Evolutionary conservation across 768 basidiomycete genomes (phyloP), one percentile per base, ranked within the genome.

Genomic region (Suillus decipiens): DNA sequence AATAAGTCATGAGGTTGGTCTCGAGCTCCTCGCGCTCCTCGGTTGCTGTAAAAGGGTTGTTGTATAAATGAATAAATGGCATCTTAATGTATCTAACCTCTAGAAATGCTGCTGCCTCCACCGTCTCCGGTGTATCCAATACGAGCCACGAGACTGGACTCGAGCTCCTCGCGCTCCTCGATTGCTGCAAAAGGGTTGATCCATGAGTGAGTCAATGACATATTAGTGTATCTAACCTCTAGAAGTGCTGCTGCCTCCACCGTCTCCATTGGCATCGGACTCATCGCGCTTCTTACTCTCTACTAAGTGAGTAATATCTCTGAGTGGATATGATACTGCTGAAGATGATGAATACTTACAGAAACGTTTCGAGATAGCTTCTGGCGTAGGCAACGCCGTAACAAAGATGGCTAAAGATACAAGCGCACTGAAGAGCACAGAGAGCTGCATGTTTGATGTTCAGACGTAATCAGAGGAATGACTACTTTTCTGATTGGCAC

Each of bases 371-470:
- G 6, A 22, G 54, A 24, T 15, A 4, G 54, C 54, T 36, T 1
- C 54, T 39, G 22, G 55, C 22, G 50, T 14, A 14, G 60, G 60
- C 28, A 33, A 56, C 5, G 60, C 50, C 17, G 22, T 51, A 51
- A 51, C 60, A 14, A 61, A n/a, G 11, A 39, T 39, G 22, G 3
- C 24, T 12, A 48, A 24, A 48, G 47, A 15, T 15, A 48, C 24
- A 24, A 48, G 14, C 24, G 47, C 47, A 48, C 14, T 48, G 2
- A 48, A 48, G 14, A 24, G 24, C 24, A 24, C 47, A 15, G 47
- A 48, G 24, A 48, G 14, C 22, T 15, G 24, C 47, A 48, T 48
- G 9, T 54, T 51, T 4, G 17, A 48, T 48, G 15, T 36, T 51
- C n/a, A 48, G 33, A n/a, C 11, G n/a, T 28, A 8, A 7, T 48